Evolutionary conservation across 371 early-diverging fungal species (phyloP).

Genomic region (Mortierella sp.): DNA sequence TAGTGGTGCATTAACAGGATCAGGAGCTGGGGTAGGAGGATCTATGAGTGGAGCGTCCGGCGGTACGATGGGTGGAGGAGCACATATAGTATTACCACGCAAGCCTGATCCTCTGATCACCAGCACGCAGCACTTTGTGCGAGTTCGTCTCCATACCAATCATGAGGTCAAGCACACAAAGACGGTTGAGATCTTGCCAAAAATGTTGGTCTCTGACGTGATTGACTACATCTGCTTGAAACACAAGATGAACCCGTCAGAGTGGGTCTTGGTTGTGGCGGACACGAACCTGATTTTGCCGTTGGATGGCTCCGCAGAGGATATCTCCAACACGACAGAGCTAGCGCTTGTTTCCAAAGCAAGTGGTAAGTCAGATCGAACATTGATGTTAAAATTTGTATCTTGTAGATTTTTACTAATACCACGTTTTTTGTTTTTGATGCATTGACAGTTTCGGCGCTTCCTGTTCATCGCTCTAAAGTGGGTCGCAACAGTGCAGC

Average conservation of each 20-base stretch:
- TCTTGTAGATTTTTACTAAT: conserved; percentile 1
- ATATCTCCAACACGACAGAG: conserved; percentile 71
- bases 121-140: conserved; percentile 67
- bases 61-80: conserved; percentile 1
- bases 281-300: conserved; percentile 81
- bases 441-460: conserved; percentile 3
- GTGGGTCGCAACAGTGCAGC: conserved; percentile 18
- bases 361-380: conserved; percentile 61
- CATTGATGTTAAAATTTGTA: background rate
- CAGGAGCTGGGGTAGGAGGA: background rate
- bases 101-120: conserved; percentile 20
- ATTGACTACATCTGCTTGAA: conserved; percentile 89
- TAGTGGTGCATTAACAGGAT: conserved; percentile 2
- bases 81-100: conserved; percentile 7
- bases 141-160: conserved; percentile 68
- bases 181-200: conserved; percentile 80
- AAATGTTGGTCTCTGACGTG: conserved; percentile 84
- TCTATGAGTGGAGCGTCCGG: background rate
- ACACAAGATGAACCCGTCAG: conserved; percentile 82
- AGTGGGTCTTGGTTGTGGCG: conserved; percentile 85
- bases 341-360: conserved; percentile 80
- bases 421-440: background rate
- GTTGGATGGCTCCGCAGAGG: conserved; percentile 80
- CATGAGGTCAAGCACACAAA: conserved; percentile 84
- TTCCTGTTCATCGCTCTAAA: conserved; percentile 17